Conservation (phyloP, 768 basidiomycete genomes). For the Lactifluus echinatus region DNA sequence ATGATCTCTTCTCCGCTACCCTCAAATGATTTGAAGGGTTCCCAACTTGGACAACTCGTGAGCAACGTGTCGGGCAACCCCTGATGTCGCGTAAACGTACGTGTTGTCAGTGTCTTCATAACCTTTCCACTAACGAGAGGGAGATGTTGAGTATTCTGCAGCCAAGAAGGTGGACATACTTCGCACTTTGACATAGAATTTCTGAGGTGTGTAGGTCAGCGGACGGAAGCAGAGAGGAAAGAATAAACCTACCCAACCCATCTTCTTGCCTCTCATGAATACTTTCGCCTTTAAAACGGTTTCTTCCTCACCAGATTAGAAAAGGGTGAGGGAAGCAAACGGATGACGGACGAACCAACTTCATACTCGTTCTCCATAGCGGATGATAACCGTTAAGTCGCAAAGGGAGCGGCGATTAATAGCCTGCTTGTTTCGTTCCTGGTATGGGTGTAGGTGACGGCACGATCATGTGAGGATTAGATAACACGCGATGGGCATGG, state of each 20-base stretch:
- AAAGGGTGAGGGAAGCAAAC: background rate
- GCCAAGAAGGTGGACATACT: background rate
- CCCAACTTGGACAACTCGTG: conserved; percentile 14
- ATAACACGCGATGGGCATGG: conserved; percentile 9
- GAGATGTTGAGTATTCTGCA: background rate
- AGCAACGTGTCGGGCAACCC: background rate
- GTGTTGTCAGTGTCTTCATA: conserved; percentile 17
- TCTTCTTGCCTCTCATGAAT: conserved; percentile 20
- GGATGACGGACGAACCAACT: conserved; percentile 14
- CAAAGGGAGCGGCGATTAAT: background rate
- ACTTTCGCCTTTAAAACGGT: conserved; percentile 18
- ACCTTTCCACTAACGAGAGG: conserved; percentile 18
- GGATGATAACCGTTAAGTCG: background rate
- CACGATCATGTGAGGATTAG: conserved; percentile 18
- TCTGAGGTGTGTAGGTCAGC: conserved; percentile 4
- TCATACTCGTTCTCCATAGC: conserved; percentile 18
- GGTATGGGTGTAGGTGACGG: background rate
- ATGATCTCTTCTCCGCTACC: conserved; percentile 11
- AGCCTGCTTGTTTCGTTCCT: background rate
- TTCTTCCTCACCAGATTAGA: conserved; percentile 3
- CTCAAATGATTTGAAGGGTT: conserved; percentile 18
- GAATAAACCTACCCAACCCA: conserved; percentile 16
- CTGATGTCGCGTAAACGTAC: background rate
- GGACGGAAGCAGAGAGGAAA: background rate
- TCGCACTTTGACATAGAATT: conserved; percentile 18